These are phyloP conservation scores for Sarocladium strictum DNA, from an alignment of 2,329 filamentous ascomycete genomes.

Conservation along the genomic window DNA sequence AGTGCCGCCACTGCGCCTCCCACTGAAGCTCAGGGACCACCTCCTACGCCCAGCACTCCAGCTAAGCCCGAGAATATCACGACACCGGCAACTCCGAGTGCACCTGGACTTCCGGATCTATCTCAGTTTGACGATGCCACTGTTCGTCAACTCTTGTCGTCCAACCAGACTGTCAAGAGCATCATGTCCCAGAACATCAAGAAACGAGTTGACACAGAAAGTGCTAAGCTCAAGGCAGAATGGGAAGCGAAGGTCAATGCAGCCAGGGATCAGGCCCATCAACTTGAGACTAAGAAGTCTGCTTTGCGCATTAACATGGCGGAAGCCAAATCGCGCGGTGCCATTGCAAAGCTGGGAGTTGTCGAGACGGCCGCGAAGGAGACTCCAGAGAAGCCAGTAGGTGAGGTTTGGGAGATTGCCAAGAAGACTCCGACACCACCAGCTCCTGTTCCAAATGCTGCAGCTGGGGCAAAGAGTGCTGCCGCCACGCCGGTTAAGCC, in stretches of 20 bases:
- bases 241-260: conserved; percentile 47
- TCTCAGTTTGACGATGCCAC: conserved; percentile 48
- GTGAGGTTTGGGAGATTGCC: conserved; percentile 79
- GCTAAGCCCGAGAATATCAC: conserved; percentile 27
- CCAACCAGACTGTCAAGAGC: conserved; percentile 50
- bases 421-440: conserved; percentile 40
- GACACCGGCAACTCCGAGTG: conserved; percentile 29
- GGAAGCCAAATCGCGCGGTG: conserved; percentile 59
- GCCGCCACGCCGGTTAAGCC: conserved; percentile 12
- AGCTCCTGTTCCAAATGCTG: conserved; percentile 10
- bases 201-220: conserved; percentile 54
- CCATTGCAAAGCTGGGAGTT: conserved; percentile 67
- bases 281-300: conserved; percentile 70
- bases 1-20: conserved; percentile 17
- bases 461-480: conserved; percentile 1
- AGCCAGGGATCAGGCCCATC: conserved; percentile 57
- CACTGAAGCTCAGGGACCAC: conserved; percentile 16
- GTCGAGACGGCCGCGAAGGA: conserved; percentile 79
- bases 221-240: conserved; percentile 39
- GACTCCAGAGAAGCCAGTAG: conserved; percentile 76
- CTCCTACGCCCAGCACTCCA: conserved; percentile 29
- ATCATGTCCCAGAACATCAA: conserved; percentile 59
- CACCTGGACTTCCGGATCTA: conserved; percentile 32
- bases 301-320: conserved; percentile 72
- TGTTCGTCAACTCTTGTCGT: conserved; percentile 50